These are phyloP conservation scores for Aquilaria sinensis DNA, from an alignment of 345 rosid genomes.

Conservation along the genomic window DNA sequence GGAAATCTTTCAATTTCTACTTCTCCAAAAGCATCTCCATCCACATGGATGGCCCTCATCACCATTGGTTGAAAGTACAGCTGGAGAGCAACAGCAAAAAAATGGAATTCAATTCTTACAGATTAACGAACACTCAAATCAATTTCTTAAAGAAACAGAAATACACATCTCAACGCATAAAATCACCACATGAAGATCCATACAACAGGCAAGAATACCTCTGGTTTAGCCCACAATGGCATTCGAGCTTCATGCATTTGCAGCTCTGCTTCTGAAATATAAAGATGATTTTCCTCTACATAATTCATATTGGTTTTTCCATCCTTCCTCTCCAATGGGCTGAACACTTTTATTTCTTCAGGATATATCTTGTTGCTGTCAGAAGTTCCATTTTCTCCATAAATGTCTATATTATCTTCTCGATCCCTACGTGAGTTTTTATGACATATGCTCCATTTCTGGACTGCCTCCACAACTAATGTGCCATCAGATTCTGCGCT, in stretches of 20 bases:
- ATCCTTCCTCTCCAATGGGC: constrained; percentile 23
- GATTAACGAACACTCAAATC: no score
- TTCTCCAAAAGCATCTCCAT: constrained; percentile 39
- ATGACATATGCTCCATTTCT: constrained; percentile 82
- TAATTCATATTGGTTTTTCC: constrained; percentile 24
- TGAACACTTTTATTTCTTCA: constrained; percentile 44
- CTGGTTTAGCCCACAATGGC: constrained; percentile 66
- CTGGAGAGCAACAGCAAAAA: constrained; percentile 34
- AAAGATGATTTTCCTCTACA: constrained; percentile 63
- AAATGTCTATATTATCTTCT: constrained; percentile 72
- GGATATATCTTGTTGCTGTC: constrained; percentile 73
- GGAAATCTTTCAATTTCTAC: constrained; percentile 61
- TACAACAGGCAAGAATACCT: constrained; percentile 34
- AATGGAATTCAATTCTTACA: constrained; percentile 11
- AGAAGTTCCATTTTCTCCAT: constrained; percentile 64
- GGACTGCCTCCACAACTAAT: constrained; percentile 59
- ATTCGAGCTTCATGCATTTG: constrained; percentile 47
- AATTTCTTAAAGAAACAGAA: not conserved
- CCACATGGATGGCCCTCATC: constrained; percentile 21
- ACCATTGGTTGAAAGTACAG: constrained; percentile 50
- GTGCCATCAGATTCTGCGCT: constrained; percentile 53
- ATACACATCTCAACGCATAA: not conserved
- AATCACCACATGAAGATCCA: constrained; percentile 8
- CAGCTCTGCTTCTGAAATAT: constrained; percentile 80
- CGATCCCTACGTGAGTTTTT: constrained; percentile 65